Conservation (phyloP, 306 rosid genomes). For the Dryas alaskensis region DNA sequence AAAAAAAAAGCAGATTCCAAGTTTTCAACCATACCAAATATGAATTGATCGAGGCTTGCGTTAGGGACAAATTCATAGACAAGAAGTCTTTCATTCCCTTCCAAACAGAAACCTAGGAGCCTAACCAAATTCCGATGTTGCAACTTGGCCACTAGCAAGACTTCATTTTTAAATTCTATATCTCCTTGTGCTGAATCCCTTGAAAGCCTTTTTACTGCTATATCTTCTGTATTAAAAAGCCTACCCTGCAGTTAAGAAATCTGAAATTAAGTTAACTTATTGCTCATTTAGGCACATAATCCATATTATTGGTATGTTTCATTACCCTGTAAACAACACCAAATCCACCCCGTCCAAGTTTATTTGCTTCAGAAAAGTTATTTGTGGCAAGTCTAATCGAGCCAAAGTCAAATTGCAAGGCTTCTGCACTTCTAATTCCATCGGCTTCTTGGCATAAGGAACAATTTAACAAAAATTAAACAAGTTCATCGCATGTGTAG, state of each 20-base stretch:
- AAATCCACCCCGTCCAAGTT: neutral
- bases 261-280: neutral
- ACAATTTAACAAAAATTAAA: too few species aligned
- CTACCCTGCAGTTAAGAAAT: neutral
- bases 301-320: too few species aligned
- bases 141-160: too few species aligned
- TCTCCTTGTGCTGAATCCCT: neutral
- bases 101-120: neutral
- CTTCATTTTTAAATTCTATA: too few species aligned
- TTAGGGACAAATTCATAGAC: too few species aligned
- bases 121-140: too few species aligned
- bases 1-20: neutral
- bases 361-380: neutral
- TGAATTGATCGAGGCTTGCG: too few species aligned
- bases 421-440: slow-evolving; percentile 2
- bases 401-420: neutral
- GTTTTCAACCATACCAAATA: too few species aligned
- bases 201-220: neutral
- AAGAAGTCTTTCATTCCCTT: neutral
- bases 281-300: neutral
- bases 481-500: neutral
- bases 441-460: neutral
- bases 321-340: neutral
- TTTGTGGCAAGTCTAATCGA: neutral
- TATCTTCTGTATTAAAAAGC: neutral